Conservation (phyloP, 176 grass and related monocot species). For the Eleusine indica region DNA sequence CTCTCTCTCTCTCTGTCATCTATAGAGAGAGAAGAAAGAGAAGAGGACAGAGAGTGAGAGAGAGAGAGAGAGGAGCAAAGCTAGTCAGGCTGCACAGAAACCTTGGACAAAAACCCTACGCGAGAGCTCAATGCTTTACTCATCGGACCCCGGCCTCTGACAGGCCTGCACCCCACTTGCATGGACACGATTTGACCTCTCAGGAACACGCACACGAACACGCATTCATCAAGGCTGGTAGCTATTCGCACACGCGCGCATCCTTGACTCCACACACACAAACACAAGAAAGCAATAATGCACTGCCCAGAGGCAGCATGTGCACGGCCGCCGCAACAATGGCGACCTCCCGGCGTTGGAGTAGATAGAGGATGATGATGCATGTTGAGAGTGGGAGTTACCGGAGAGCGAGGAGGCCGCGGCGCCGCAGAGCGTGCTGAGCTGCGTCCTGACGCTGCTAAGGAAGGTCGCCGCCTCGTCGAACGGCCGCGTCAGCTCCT, state of each 20-base stretch:
- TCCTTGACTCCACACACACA: slow-evolving; percentile 20
- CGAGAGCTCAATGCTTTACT: slow-evolving; percentile 48
- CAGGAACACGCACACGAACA: slow-evolving; percentile 46
- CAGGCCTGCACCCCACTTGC: slow-evolving; percentile 79
- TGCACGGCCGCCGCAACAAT: slow-evolving; percentile 3
- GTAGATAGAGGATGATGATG: background rate
- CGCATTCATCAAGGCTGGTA: slow-evolving; percentile 50
- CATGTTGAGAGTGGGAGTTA: slow-evolving; percentile 17
- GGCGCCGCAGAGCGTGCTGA: slow-evolving; percentile 68
- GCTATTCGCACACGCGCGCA: slow-evolving; percentile 32
- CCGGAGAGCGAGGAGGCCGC: slow-evolving; percentile 52
- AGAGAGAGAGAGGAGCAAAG: background rate
- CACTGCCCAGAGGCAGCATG: slow-evolving; percentile 11
- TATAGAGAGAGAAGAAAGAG: background rate
- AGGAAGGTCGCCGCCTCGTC: slow-evolving; percentile 93
- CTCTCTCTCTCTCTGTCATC: background rate
- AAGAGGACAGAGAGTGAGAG: background rate
- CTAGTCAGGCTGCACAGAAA: slow-evolving; percentile 30
- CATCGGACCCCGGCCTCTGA: slow-evolving; percentile 60
- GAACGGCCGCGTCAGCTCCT: slow-evolving; percentile 87
- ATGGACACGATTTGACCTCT: slow-evolving; percentile 95
- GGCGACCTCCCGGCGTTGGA: background rate
- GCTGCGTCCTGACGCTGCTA: slow-evolving; percentile 79
- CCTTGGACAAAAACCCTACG: slow-evolving; percentile 70
- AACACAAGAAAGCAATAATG: slow-evolving; percentile 22